Evolutionary conservation across 1,139 yeast species (phyloP), one percentile per base, ranked within the genome.

Genomic region (Dujonia santamariae): DNA sequence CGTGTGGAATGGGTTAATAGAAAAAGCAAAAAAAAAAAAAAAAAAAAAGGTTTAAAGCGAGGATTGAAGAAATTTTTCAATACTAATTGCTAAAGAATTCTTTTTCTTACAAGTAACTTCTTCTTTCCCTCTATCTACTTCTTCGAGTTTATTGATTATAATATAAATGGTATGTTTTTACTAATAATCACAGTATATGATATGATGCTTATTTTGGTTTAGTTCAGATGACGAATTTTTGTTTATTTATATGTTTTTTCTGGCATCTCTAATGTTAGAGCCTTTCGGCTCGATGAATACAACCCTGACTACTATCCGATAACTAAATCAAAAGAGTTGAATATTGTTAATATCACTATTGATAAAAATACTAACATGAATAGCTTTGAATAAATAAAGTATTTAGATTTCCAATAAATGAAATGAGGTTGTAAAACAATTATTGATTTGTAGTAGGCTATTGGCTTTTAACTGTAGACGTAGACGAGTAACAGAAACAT

Each of bases 181-280:
- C 16, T 5, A 4, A 5, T 7, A 25, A 17, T 17, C 6, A 17
- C 11, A 17, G 21, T 23, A 8, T 8, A 8, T 20, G 11, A 20
- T 20, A 8, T 20, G 23, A 20, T 20, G 23, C 23, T 8, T 20
- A 8, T 25, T 8, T 15, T n/a, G 9, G 12, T 12, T 15, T n/a
- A 21, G 26, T 34, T 42, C 35, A 40, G 45, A 60, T 63, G 74
- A 68, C 65, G 73, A 67, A 59, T 52, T 40, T 48, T 57, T 59
- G 51, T 51, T 51, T 50, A 42, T 43, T 45, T 43, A 49, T 61
- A 63, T 67, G 74, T 75, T 75, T 75, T 72, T 75, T 76, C 82
- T 76, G 82, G 81, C 82, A 76, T 75, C 81, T 76, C 81, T 75
- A 76, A 75, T 76, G 77, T 75, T 75, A 76, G 80, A 56, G 74